These are phyloP conservation scores for Fistulinella prunicolor DNA, from an alignment of 768 basidiomycete species.

Conservation along the genomic window DNA sequence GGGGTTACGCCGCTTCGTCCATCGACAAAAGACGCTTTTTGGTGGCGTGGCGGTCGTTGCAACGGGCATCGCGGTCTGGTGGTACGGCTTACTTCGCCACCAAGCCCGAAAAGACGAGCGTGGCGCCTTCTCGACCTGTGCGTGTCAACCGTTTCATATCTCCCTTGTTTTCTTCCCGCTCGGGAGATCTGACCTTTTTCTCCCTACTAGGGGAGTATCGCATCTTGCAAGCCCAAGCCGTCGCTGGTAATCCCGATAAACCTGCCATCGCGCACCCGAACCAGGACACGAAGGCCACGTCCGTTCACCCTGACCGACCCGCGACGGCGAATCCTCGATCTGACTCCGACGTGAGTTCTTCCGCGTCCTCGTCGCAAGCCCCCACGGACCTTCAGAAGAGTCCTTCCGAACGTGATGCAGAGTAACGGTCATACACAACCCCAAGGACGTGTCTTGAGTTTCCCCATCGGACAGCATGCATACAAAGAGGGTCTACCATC, in stretches of 20 bases:
- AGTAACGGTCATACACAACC: too few species aligned
- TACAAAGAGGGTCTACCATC: too few species aligned
- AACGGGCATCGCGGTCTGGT: conserved; percentile 17
- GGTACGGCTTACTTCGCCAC: conserved; percentile 18
- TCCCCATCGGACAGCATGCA: too few species aligned
- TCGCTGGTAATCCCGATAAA: conserved; percentile 12
- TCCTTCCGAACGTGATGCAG: too few species aligned
- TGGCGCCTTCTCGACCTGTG: conserved; percentile 19
- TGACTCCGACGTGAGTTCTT: too few species aligned
- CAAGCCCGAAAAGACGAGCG: conserved; percentile 20
- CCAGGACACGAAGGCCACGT: not conserved
- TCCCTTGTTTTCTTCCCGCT: not conserved
- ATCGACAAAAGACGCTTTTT: conserved; percentile 21
- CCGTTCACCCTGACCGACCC: not conserved
- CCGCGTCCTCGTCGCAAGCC: too few species aligned
- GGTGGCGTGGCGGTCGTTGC: conserved; percentile 23
- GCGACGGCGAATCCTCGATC: not conserved
- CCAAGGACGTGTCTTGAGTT: too few species aligned
- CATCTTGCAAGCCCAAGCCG: conserved; percentile 21
- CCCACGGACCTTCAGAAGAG: too few species aligned
- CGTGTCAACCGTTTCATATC: not conserved
- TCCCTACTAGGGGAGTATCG: conserved; percentile 24
- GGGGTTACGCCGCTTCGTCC: too few species aligned
- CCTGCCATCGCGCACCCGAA: conserved; percentile 9
- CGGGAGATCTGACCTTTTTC: not conserved